phyloP scores from a whole-genome alignment of 352 stramenopile genomes.

The Hyaloperonospora arabidopsidis region DNA sequence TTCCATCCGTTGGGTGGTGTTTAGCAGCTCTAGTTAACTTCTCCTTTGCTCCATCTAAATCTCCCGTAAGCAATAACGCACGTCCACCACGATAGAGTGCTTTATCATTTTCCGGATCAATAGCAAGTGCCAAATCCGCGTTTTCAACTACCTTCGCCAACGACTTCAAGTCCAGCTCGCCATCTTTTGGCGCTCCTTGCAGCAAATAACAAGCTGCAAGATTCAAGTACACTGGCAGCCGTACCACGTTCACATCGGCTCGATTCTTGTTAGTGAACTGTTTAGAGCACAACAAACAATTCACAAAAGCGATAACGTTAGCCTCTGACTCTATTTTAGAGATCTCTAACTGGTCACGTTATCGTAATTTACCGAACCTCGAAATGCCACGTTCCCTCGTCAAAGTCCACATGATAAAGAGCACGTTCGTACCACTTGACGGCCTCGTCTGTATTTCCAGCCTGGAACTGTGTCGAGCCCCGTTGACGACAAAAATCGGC shows the following conservation, averaged over 20 bases:
- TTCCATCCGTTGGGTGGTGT: conserved; percentile 56
- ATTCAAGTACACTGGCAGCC: conserved; percentile 73
- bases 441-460: conserved; percentile 35
- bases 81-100: conserved; percentile 72
- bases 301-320: not conserved
- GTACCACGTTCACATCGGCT: conserved; percentile 59
- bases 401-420: conserved; percentile 76
- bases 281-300: not conserved
- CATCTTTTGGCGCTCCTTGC: conserved; percentile 31
- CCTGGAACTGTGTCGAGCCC: conserved; percentile 54
- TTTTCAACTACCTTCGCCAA: conserved; percentile 55
- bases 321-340: not conserved
- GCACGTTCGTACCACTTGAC: conserved; percentile 71
- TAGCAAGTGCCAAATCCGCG: conserved; percentile 53
- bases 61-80: conserved; percentile 45
- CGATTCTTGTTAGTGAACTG: conserved; percentile 72
- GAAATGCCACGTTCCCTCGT: conserved; percentile 80
- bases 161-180: conserved; percentile 25
- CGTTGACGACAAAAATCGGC: conserved; percentile 55
- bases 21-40: conserved; percentile 63
- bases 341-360: not conserved
- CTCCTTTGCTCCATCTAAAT: conserved; percentile 47
- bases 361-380: conserved; percentile 34
- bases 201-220: conserved; percentile 66
- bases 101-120: conserved; percentile 76